Conservation (phyloP, 305 asterid species). For the Solanum aculeatissimum region DNA sequence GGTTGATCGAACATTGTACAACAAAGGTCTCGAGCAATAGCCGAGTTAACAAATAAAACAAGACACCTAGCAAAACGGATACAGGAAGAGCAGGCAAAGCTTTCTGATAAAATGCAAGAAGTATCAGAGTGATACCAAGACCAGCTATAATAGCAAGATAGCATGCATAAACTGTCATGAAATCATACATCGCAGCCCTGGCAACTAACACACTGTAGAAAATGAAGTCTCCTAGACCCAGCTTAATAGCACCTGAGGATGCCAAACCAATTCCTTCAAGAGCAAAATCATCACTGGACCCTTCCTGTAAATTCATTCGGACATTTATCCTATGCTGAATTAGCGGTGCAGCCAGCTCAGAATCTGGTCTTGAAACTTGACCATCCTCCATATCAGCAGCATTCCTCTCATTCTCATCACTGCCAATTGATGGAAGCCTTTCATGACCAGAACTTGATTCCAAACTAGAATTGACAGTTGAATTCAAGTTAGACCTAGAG, state of each 20-base stretch:
- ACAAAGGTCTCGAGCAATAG: conserved; percentile 70
- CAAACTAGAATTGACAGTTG: conserved; percentile 2
- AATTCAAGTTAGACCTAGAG: neutral
- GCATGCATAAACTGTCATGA: conserved; percentile 93
- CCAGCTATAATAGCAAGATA: conserved; percentile 94
- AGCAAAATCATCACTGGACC: conserved; percentile 32
- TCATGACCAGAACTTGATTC: conserved; percentile 3
- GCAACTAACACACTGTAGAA: conserved; percentile 92
- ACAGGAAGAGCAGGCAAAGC: conserved; percentile 98
- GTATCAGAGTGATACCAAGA: conserved; percentile 76
- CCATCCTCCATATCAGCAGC: conserved; percentile 35
- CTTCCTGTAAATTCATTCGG: conserved; percentile 32
- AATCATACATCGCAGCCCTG: conserved; percentile 95
- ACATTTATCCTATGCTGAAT: conserved; percentile 48
- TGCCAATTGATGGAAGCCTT: neutral
- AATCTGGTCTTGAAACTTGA: conserved; percentile 17
- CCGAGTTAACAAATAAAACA: conserved; percentile 73
- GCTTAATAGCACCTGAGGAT: conserved; percentile 91
- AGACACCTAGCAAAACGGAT: conserved; percentile 74
- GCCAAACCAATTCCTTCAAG: conserved; percentile 90
- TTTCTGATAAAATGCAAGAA: conserved; percentile 83
- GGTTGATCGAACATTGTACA: conserved; percentile 76
- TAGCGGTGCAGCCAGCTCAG: conserved; percentile 71
- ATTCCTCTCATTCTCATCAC: conserved; percentile 23
- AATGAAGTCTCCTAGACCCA: conserved; percentile 89